A percentile compares a stretch with the other conserved stretches of the same genome.
phyloP scores from a whole-genome alignment of 2,329 filamentous ascomycete species.

The Exophiala dermatitidis region DNA sequence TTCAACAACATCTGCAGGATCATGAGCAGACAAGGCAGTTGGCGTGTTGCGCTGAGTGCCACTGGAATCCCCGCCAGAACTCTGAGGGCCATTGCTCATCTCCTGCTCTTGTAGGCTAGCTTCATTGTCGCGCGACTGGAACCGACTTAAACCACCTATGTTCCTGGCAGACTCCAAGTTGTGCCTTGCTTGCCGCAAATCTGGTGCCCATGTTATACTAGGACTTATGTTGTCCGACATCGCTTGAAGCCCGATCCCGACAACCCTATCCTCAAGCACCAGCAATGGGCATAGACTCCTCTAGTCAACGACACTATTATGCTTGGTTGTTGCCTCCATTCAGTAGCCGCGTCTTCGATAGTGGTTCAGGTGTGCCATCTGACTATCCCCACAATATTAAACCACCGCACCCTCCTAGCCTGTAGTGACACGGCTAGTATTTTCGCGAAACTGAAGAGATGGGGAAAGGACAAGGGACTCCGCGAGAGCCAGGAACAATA shows the following conservation, averaged over 20 bases:
- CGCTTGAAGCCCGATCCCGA: neutral
- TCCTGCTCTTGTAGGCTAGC: neutral
- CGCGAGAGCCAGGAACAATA: neutral
- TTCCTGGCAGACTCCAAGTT: neutral
- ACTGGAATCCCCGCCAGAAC: constrained; percentile 9
- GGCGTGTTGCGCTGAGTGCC: constrained; percentile 21
- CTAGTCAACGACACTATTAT: neutral
- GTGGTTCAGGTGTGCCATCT: constrained; percentile 6
- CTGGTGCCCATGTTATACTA: constrained; percentile 21
- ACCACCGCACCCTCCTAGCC: neutral
- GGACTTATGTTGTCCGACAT: constrained; percentile 15
- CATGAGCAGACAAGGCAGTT: constrained; percentile 14
- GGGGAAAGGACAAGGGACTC: neutral
- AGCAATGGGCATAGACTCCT: constrained; percentile 9
- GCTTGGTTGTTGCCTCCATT: constrained; percentile 4
- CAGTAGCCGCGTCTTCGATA: constrained; percentile 5
- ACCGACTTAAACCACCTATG: neutral
- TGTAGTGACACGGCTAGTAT: neutral
- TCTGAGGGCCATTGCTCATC: constrained; percentile 3
- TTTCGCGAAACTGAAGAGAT: neutral
- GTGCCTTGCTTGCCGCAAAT: constrained; percentile 10
- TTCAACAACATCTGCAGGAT: constrained; percentile 11
- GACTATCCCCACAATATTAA: neutral
- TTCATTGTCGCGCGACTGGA: neutral
- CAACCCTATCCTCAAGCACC: neutral